Percentiles rank a stretch among this genome's conserved stretches.
Conservation (phyloP, 2,329 filamentous ascomycete genomes). For the Microthyrium microscopicum region DNA sequence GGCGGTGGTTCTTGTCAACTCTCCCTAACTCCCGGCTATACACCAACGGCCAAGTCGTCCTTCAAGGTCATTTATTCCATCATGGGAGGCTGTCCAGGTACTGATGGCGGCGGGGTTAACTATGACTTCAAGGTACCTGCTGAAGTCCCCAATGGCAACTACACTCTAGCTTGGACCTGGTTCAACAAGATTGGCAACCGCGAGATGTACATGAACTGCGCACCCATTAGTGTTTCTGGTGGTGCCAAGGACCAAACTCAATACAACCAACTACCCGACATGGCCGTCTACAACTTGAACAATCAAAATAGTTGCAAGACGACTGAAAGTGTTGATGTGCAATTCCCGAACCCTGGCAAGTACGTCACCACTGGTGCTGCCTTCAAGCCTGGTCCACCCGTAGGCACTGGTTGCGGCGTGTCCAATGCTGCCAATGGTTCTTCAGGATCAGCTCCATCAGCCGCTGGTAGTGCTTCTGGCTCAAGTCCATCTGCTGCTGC, state of each 20-base stretch:
- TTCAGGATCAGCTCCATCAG: neutral
- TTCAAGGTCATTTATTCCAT: slow-evolving; percentile 89
- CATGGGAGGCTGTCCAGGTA: slow-evolving; percentile 64
- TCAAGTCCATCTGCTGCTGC: too few relatives aligned
- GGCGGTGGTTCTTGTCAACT: slow-evolving; percentile 93
- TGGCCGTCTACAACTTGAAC: slow-evolving; percentile 59
- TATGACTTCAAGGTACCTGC: slow-evolving; percentile 57
- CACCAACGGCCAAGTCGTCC: slow-evolving; percentile 40
- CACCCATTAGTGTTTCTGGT: slow-evolving; percentile 47
- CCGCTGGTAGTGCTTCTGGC: slow-evolving; percentile 1
- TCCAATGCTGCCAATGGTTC: neutral
- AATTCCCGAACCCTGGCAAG: slow-evolving; percentile 52
- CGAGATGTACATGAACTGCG: slow-evolving; percentile 98
- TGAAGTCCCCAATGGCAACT: slow-evolving; percentile 53
- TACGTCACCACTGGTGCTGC: slow-evolving; percentile 28
- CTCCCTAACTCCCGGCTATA: slow-evolving; percentile 52
- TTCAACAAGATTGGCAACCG: slow-evolving; percentile 84
- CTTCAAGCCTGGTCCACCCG: slow-evolving; percentile 12
- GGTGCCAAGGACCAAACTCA: slow-evolving; percentile 30
- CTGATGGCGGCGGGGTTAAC: slow-evolving; percentile 35
- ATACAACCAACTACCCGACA: slow-evolving; percentile 47
- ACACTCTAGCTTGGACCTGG: slow-evolving; percentile 82
- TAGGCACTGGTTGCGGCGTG: slow-evolving; percentile 1
- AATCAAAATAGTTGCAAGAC: slow-evolving; percentile 37
- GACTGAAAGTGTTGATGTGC: slow-evolving; percentile 36